Evolutionary conservation across 768 basidiomycete species (phyloP).

Genomic region (Lactarius vividus): DNA sequence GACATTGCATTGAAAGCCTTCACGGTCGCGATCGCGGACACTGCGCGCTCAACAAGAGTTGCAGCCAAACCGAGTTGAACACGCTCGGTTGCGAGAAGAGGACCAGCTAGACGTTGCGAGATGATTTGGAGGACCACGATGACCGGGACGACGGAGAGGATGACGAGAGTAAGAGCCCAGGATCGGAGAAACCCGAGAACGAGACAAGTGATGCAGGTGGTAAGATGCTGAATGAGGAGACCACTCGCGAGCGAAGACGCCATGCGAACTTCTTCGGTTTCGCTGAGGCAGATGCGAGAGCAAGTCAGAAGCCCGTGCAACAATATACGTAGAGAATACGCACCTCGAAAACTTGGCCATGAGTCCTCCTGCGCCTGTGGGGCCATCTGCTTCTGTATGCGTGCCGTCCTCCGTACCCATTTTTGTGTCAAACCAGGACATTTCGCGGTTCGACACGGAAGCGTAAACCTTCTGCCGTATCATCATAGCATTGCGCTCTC

Average conservation of each 20-base stretch:
- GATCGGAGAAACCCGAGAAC: conserved; percentile 79
- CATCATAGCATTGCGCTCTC: conserved; percentile 72
- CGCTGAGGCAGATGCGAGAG: conserved; percentile 45
- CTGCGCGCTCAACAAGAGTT: conserved; percentile 74
- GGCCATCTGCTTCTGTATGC: conserved; percentile 43
- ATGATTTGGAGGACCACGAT: conserved; percentile 73
- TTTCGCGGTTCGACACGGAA: conserved; percentile 63
- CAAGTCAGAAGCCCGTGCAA: conserved; percentile 1
- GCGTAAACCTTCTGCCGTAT: conserved; percentile 67
- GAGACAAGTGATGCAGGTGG: conserved; percentile 76
- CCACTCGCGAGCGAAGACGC: conserved; percentile 82
- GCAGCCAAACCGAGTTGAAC: conserved; percentile 66
- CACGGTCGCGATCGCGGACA: conserved; percentile 78
- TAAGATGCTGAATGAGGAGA: conserved; percentile 73
- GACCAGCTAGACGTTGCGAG: conserved; percentile 66
- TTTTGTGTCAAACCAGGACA: conserved; percentile 90
- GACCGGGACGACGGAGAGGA: conserved; percentile 84
- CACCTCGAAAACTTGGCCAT: conserved; percentile 92
- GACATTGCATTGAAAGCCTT: conserved; percentile 85
- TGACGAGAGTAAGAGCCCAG: conserved; percentile 84
- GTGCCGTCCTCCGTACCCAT: conserved; percentile 56
- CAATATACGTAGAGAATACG: conserved; percentile 12
- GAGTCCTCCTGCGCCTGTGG: conserved; percentile 80
- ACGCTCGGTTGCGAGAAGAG: conserved; percentile 67
- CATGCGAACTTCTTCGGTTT: conserved; percentile 90